These are phyloP conservation scores for Beauveria medogensis DNA, from an alignment of 2,329 filamentous ascomycete genomes.

Conservation along the genomic window DNA sequence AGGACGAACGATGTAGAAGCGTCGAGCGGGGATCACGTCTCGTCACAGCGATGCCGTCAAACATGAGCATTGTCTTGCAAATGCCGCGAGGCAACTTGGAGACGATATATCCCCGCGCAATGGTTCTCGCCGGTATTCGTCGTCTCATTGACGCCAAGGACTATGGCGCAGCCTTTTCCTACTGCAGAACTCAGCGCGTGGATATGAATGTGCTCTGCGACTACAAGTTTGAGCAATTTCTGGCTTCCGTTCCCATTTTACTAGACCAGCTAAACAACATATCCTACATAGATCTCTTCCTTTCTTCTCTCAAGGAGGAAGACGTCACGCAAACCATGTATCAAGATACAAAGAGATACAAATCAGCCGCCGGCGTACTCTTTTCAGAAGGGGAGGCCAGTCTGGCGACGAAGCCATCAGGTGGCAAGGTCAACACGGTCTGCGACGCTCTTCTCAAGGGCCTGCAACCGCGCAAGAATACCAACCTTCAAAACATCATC, in stretches of 20 bases:
- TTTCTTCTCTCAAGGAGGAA: conserved; percentile 81
- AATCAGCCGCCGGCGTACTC: conserved; percentile 13
- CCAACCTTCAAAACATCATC: conserved; percentile 81
- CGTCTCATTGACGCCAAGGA: conserved; percentile 70
- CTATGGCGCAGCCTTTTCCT: conserved; percentile 76
- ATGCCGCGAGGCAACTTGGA: conserved; percentile 96
- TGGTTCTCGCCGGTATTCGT: conserved; percentile 86
- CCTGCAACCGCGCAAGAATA: conserved; percentile 51
- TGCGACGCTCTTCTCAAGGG: conserved; percentile 75
- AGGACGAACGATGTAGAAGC: conserved; percentile 82
- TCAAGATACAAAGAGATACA: conserved; percentile 62
- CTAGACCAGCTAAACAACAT: conserved; percentile 76
- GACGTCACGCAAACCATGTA: conserved; percentile 94
- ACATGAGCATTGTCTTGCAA: conserved; percentile 78
- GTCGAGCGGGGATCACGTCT: conserved; percentile 84
- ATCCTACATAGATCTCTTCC: conserved; percentile 80
- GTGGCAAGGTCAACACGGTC: conserved; percentile 71
- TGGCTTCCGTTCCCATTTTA: conserved; percentile 67
- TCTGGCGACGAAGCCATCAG: conserved; percentile 14
- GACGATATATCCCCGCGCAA: conserved; percentile 85
- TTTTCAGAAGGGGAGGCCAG: conserved; percentile 11
- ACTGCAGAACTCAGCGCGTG: conserved; percentile 86
- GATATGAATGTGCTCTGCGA: conserved; percentile 98
- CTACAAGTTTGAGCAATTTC: conserved; percentile 79
- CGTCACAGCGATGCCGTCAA: conserved; percentile 81